A percentile compares a stretch with the other conserved stretches of the same genome.
phyloP scores from a whole-genome alignment of 768 basidiomycete genomes.

The Trametes meyenii region DNA sequence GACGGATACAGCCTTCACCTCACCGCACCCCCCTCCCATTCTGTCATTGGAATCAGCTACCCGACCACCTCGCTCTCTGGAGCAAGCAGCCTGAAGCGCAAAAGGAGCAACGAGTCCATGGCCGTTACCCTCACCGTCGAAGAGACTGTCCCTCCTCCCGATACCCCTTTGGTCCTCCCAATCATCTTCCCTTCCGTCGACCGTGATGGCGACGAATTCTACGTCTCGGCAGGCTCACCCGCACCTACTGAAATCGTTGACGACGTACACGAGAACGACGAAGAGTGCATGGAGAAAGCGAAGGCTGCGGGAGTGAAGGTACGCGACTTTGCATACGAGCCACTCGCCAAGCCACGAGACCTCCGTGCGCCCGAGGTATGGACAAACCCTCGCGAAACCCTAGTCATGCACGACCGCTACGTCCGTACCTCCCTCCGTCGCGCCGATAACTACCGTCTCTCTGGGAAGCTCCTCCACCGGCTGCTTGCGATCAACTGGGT shows the following conservation, averaged over 20 bases:
- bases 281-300: slow-evolving; percentile 24
- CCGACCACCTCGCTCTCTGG: slow-evolving; percentile 10
- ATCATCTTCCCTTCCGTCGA: slow-evolving; percentile 17
- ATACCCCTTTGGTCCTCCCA: slow-evolving; percentile 5
- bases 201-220: not conserved
- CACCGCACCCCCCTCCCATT: slow-evolving; percentile 5
- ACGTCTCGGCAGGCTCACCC: slow-evolving; percentile 28
- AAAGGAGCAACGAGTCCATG: slow-evolving; percentile 15
- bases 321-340: slow-evolving; percentile 36
- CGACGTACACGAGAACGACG: slow-evolving; percentile 9
- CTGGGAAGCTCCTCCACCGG: slow-evolving; percentile 29
- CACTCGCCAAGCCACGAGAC: slow-evolving; percentile 11
- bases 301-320: slow-evolving; percentile 35
- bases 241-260: slow-evolving; percentile 33
- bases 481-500: slow-evolving; percentile 35
- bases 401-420: slow-evolving; percentile 33
- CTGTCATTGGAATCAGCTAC: slow-evolving; percentile 14
- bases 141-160: not conserved
- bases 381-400: slow-evolving; percentile 26
- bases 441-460: slow-evolving; percentile 13
- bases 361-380: slow-evolving; percentile 31
- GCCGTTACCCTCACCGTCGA: slow-evolving; percentile 14
- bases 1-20: slow-evolving; percentile 12
- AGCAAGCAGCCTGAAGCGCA: slow-evolving; percentile 16
- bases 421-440: slow-evolving; percentile 26